Evolutionary conservation across 805 yeast genomes (phyloP).

Genomic region (Nakazawaea ernobii): DNA sequence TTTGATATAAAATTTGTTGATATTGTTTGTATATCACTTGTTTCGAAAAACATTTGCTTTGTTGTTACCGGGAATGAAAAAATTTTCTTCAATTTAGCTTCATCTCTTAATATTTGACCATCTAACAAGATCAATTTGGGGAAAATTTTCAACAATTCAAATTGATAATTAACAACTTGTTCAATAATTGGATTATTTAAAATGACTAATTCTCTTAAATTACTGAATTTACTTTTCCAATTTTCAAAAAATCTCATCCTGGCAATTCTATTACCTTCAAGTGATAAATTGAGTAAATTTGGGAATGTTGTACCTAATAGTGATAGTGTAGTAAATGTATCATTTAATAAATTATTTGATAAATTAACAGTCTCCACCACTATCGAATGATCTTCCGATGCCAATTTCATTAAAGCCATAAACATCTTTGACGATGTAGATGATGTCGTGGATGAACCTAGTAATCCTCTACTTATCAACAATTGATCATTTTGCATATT

Average conservation of each 20-base stretch:
- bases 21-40: conserved; percentile 57
- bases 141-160: conserved; percentile 63
- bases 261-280: conserved; percentile 67
- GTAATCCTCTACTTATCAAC: conserved; percentile 56
- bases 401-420: conserved; percentile 83
- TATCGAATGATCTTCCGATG: conserved; percentile 36
- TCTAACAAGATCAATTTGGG: conserved; percentile 79
- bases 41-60: conserved; percentile 77
- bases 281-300: conserved; percentile 65
- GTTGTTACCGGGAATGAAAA: conserved; percentile 49
- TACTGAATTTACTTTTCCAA: conserved; percentile 72
- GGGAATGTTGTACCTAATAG: conserved; percentile 75
- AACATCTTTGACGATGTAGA: conserved; percentile 75
- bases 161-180: conserved; percentile 37
- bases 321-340: conserved; percentile 49
- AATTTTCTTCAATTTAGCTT: conserved; percentile 45
- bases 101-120: conserved; percentile 75
- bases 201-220: conserved; percentile 71
- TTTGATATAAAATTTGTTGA: conserved; percentile 76
- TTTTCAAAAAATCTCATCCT: conserved; percentile 56
- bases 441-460: conserved; percentile 34
- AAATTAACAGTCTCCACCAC: conserved; percentile 70
- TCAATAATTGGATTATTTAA: conserved; percentile 69
- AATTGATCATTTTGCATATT: conserved; percentile 57
- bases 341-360: conserved; percentile 59